phyloP scores from a whole-genome alignment of 225 moss, liverwort and hornwort species.

The Sphagnum contortum region DNA sequence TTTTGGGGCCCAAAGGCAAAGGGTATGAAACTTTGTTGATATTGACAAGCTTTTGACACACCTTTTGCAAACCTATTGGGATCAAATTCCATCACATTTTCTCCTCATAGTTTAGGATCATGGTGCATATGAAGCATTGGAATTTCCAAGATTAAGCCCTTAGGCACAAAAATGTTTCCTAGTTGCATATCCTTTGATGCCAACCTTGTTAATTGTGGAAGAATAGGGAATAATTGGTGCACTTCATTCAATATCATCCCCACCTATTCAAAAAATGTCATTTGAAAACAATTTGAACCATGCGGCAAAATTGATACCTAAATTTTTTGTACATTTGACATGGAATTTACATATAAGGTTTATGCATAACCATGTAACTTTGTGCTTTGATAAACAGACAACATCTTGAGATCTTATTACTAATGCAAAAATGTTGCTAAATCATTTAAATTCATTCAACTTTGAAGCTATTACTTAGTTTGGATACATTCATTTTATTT shows the following conservation, averaged over 20 bases:
- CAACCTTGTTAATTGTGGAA: constrained; percentile 13
- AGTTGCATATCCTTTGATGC: constrained; percentile 15
- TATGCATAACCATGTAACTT: too few species aligned
- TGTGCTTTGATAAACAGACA: too few species aligned
- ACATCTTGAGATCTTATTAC: too few species aligned
- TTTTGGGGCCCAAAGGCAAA: constrained; percentile 34
- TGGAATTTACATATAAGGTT: too few species aligned
- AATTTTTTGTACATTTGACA: too few species aligned
- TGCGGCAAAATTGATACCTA: too few species aligned
- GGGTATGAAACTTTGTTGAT: constrained; percentile 3
- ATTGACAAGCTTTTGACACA: constrained; percentile 4
- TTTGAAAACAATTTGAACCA: too few species aligned
- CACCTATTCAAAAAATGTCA: constrained; percentile 9
- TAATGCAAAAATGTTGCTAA: too few species aligned
- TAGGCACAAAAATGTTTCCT: constrained; percentile 15
- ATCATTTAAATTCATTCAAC: too few species aligned
- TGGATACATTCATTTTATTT: too few species aligned
- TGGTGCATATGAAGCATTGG: constrained; percentile 25
- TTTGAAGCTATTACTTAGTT: too few species aligned
- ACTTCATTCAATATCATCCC: constrained; percentile 34
- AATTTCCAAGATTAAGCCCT: constrained; percentile 19
- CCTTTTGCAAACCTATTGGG: constrained; percentile 28
- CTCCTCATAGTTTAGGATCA: constrained; percentile 24
- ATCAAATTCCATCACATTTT: constrained; percentile 15
- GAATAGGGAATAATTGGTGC: constrained; percentile 18